A percentile compares a stretch with the other conserved stretches of the same genome.
phyloP scores from a whole-genome alignment of 2,329 filamentous ascomycete genomes.

The Rhinocladiella similis region DNA sequence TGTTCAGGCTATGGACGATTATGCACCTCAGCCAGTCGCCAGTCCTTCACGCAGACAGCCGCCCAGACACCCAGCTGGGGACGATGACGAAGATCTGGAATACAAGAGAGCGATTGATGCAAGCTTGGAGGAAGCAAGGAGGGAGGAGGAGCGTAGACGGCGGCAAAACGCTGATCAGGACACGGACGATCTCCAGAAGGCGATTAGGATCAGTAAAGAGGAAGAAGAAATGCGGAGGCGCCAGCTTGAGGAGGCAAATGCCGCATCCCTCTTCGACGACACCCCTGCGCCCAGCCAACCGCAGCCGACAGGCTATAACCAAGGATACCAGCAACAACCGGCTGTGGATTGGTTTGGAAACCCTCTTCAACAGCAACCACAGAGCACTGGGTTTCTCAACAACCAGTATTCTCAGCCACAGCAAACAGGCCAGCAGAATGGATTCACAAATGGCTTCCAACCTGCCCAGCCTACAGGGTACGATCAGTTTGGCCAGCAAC shows the following conservation, averaged over 20 bases:
- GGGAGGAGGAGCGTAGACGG: conserved; percentile 72
- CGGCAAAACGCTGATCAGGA: conserved; percentile 60
- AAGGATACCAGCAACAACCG: conserved; percentile 95
- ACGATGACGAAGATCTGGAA: conserved; percentile 50
- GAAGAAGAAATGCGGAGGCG: conserved; percentile 80
- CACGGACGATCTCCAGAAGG: conserved; percentile 90
- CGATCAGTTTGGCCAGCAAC: conserved; percentile 44
- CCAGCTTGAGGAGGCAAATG: conserved; percentile 84
- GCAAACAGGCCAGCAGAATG: conserved; percentile 67
- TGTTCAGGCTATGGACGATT: conserved; percentile 89
- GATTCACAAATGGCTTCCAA: conserved; percentile 68
- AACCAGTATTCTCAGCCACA: conserved; percentile 69
- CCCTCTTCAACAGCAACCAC: conserved; percentile 75
- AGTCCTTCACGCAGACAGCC: conserved; percentile 36
- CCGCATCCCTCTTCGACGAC: conserved; percentile 86
- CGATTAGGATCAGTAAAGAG: conserved; percentile 92
- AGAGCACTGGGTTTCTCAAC: conserved; percentile 67
- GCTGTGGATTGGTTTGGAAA: conserved; percentile 98
- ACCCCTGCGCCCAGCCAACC: conserved; percentile 64
- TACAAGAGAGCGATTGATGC: conserved; percentile 80
- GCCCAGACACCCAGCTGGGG: conserved; percentile 34
- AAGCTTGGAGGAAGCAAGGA: conserved; percentile 72
- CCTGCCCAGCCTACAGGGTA: conserved; percentile 56
- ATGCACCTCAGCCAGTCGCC: conserved; percentile 50
- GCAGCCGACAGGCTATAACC: conserved; percentile 87